Base-by-base conservation (phyloP, 768 basidiomycete species). In the Coprinopsis strossmayeri region DNA sequence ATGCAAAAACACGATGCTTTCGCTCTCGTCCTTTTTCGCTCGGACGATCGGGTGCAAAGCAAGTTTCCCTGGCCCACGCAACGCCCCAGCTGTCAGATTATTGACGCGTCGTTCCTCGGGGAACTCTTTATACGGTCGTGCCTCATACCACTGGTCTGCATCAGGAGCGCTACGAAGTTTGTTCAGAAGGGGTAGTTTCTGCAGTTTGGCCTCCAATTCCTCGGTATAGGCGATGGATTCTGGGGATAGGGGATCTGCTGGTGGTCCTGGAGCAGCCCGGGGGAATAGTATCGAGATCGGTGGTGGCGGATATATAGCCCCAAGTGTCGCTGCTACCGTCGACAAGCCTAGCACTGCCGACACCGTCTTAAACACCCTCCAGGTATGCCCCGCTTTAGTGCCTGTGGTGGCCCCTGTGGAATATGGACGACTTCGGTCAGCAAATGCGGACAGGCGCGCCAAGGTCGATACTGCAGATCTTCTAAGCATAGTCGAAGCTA, bases 31-130 rank as follows among this genome's bases (percentile, higher is more conserved):
- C 48, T 69, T 72, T 57, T 72, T 78, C 15, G 79, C 78, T 18
- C 93, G 77, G 10, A 91, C 78, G 2, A 98, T 59, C 2, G 93
- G 92, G 17, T 75, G 72, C 48, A 95, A 61, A 0, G 92, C 90
- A 2, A 99, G 74, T 62, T 81, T 87, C 2, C 90, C 90, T 0
- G 93, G 91, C 1, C 93, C 95, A 23, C 83, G 70, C n/a, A 99
- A 71, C 1, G 91, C 76, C 3, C 91, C 92, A 2, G 84, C 82
- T 0, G 91, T 88, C 42, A 99, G 70, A 52, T 79, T 87, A 65
- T 99, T 92, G 47, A 84, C 84, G 1, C 84, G 73, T 46, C 81
- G 69, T 49, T 86, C 82, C 51, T 84, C 84, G 0, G 91, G 83
- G 23, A 82, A 78, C 15, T 72, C 67, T 11, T 66, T 63, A 62